Base-by-base conservation (phyloP, 257 asterid genomes). In the Solanum neorickii region DNA sequence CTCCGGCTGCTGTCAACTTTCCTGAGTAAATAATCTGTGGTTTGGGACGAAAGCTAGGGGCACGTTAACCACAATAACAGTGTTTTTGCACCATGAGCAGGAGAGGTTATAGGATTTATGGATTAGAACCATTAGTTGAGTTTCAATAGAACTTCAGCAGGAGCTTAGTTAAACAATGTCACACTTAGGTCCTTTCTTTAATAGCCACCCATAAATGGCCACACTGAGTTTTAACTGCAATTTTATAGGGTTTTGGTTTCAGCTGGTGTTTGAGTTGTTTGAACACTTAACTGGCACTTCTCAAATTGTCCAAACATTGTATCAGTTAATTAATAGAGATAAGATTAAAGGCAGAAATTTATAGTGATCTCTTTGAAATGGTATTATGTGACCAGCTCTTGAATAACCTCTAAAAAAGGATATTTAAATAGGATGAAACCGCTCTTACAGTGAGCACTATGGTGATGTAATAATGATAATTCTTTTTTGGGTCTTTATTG, bases 1-100 rank as follows among this genome's bases (percentile, higher is more conserved):
- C 97, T 89, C 91, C 96, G 98, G 99, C 98, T 95, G 98, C 93
- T 93, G 94, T 91, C 93, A 92, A 87, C 87, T 92, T 91, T 94
- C 94, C 95, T 91, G 83, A 89, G 91, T 87, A 75, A 91, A 89
- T 89, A 86, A 84, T 78, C 86, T 92, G 98, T 96, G 98, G 98
- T 91, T 90, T 92, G 76, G 89, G 87, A 31, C 86, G 44, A 37
- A 91, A 89, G 80, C 60, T 82, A 44, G 84, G 85, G 69, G 82
- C 89, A 80, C 39, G 87, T 88, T 80, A 66, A 62, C 85, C 78
- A 42, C 35, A 59, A 41, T 47, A 9, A 3, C 25, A 62, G 12
- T 68, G 25, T 41, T 85, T 84, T 60, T 21, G 41, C 27, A 16
- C 39, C 29, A 2, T 68, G 37, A 68, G 42, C 82, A 49, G 21